Evolutionary conservation across 2,329 filamentous ascomycete genomes (phyloP), one percentile per base, ranked within the genome.

Genomic region (Penicillium sp.): DNA sequence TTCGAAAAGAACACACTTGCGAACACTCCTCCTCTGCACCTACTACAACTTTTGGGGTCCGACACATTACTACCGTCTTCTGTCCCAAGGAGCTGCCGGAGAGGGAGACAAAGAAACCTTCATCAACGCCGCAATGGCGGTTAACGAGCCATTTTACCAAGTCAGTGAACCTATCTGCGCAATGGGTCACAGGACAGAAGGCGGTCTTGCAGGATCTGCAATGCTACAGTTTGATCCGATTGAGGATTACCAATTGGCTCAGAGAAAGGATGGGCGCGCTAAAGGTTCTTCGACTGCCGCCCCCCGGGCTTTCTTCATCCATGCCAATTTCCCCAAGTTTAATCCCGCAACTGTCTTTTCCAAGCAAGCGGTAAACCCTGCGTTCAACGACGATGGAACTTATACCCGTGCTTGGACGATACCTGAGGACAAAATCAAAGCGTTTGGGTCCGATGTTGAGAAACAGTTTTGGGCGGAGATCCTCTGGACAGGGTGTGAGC

Each of bases 1-100:
- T 55, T 77, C 79, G 62, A 84, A 83, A 59, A 70, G 68, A 11
- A 73, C 71, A 1, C 82, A 84, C 57, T 69, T 72, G 9, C 70
- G 74, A 33, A 77, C 76, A 29, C 70, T 84, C 1, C 66, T 83
- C 16, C 76, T 84, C 27, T 77, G 79, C 41, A 70, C 77, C 0
- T 84, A 83, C 68, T 84, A 84, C 73, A 84, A 83, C 71, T 79
- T 79, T 66, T 80, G 80, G 67, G 82, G 82, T 1, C 80, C 80
- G 2, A 67, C 71, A 19, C 75, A 76, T 65, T 84, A 80, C 68
- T 84, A 83, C 62, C 75, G 74, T 1, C 59, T 62, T 13, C 43
- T 62, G 68, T 83, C 53, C 4, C 59, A 62, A 35, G 59, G 57
- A 5, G 77, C 73, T 5, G 68, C 75, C 1, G 77, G 79, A 6